Evolutionary conservation across 257 asterid species (phyloP).

Genomic region (Solanum tarijense): DNA sequence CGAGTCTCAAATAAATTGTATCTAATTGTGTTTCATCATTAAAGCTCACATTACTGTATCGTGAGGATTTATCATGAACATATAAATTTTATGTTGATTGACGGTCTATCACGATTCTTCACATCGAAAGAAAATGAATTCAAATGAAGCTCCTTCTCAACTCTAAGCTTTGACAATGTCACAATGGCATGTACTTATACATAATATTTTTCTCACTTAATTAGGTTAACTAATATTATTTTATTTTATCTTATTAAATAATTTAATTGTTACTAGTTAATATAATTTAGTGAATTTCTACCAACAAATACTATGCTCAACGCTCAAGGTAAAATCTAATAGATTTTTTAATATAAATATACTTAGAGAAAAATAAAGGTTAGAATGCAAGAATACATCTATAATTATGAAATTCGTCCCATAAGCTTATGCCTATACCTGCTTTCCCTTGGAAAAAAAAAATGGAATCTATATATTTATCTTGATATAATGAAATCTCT

Average conservation of each 20-base stretch:
- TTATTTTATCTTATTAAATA: neutral
- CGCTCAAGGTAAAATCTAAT: neutral
- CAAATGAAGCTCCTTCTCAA: neutral
- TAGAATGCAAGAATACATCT: too few relatives aligned
- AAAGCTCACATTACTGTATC: neutral
- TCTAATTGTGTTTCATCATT: neutral
- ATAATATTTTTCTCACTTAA: neutral
- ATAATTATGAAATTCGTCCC: too few relatives aligned
- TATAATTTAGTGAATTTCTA: neutral
- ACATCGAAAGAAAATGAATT: too few relatives aligned
- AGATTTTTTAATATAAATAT: neutral
- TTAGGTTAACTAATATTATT: neutral
- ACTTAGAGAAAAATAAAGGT: too few relatives aligned
- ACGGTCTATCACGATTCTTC: neutral
- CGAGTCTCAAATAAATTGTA: neutral
- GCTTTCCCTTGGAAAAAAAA: too few relatives aligned
- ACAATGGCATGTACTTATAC: neutral
- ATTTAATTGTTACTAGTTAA: neutral
- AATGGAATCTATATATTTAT: too few relatives aligned
- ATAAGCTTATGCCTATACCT: too few relatives aligned
- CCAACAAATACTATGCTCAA: neutral
- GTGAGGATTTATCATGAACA: neutral
- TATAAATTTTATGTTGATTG: neutral
- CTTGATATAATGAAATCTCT: neutral
- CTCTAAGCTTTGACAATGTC: neutral